These are phyloP conservation scores for Ailanthus altissimus DNA, from an alignment of 345 rosid genomes.

Conservation along the genomic window DNA sequence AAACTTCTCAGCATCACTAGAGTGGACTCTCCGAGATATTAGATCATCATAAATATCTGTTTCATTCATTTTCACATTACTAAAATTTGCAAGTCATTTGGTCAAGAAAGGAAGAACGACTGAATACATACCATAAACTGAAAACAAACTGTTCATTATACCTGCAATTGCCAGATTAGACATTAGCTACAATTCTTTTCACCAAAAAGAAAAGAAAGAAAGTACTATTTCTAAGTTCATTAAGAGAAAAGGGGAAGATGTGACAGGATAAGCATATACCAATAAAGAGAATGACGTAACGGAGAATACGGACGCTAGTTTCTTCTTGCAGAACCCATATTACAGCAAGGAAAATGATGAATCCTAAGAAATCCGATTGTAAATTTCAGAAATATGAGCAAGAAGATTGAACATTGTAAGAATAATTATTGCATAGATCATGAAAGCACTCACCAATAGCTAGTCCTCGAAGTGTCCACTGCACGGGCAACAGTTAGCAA, in stretches of 20 bases:
- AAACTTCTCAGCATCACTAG: conserved; percentile 98
- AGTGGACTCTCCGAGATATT: conserved; percentile 85
- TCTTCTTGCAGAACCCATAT: conserved; percentile 90
- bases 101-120: conserved; percentile 3
- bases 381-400: conserved; percentile 5
- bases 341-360: conserved; percentile 76
- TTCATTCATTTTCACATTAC: conserved; percentile 13
- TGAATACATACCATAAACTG: conserved; percentile 71
- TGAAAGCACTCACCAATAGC: conserved; percentile 64
- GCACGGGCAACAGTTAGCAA: conserved; percentile 23
- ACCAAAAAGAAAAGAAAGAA: conserved; percentile 10
- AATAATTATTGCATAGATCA: conserved; percentile 11
- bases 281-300: conserved; percentile 90
- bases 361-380: conserved; percentile 51
- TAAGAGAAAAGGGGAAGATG: not conserved
- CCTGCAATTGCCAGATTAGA: conserved; percentile 52
- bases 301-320: conserved; percentile 72
- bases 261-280: conserved; percentile 45
- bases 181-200: conserved; percentile 20
- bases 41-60: conserved; percentile 92
- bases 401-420: not conserved
- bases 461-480: conserved; percentile 98
- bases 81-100: conserved; percentile 13
- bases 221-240: conserved; percentile 7
- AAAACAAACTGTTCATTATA: conserved; percentile 97